Evolutionary conservation across 2,329 filamentous ascomycete genomes (phyloP).

Genomic region (Scytalidium sp.): DNA sequence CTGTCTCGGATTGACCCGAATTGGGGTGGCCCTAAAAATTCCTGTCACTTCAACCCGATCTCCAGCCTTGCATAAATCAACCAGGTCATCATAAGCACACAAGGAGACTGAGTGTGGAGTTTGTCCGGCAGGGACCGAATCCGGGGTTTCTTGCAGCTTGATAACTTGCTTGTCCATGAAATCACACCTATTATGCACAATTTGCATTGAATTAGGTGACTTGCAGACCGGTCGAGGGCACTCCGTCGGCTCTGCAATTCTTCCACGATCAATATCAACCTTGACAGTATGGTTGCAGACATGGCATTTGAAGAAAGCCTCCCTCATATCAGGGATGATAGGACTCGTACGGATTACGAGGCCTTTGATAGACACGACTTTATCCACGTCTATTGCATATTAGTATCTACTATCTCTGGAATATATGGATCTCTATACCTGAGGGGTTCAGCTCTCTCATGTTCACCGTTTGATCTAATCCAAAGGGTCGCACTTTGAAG

Average conservation of each 20-base stretch:
- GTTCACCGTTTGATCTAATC: slow-evolving; percentile 82
- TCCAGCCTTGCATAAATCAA: slow-evolving; percentile 97
- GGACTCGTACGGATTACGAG: slow-evolving; percentile 94
- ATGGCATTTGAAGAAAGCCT: slow-evolving; percentile 95
- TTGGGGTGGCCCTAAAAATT: slow-evolving; percentile 92
- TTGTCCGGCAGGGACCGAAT: slow-evolving; percentile 90
- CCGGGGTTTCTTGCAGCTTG: slow-evolving; percentile 96
- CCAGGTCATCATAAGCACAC: slow-evolving; percentile 93
- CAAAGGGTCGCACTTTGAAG: slow-evolving; percentile 88
- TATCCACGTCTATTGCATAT: slow-evolving; percentile 74
- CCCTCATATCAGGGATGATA: slow-evolving; percentile 98
- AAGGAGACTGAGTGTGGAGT: slow-evolving; percentile 96
- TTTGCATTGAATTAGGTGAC: slow-evolving; percentile 94
- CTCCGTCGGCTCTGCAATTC: slow-evolving; percentile 89
- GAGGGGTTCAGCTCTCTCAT: slow-evolving; percentile 91
- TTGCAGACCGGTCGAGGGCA: slow-evolving; percentile 82
- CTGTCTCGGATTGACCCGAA: slow-evolving; percentile 91
- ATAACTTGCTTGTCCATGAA: slow-evolving; percentile 99
- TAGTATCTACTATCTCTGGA: slow-evolving; percentile 13
- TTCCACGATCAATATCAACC: slow-evolving; percentile 90
- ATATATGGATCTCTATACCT: slow-evolving; percentile 41
- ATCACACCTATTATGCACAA: slow-evolving; percentile 90
- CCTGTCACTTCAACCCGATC: slow-evolving; percentile 94
- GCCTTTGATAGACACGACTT: slow-evolving; percentile 90
- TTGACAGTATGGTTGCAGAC: slow-evolving; percentile 89